Base-by-base conservation (phyloP, 1,139 yeast genomes). In the Saccharomyces hybrid region DNA sequence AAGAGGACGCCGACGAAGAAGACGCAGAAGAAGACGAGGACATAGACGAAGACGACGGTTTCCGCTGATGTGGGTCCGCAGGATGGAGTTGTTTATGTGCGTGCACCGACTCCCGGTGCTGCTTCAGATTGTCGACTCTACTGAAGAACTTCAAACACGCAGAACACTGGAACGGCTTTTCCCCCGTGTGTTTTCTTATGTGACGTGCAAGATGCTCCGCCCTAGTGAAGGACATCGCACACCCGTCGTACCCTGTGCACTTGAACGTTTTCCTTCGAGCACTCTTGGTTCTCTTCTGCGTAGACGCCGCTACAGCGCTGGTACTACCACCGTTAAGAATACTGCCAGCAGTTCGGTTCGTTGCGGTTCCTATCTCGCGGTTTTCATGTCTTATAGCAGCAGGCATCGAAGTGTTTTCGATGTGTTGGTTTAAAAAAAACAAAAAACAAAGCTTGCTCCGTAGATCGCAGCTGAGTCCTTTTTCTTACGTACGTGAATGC, bases 121-220 rank as follows among this genome's bases (percentile, higher is more conserved):
- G 98, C 56, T 96, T 80, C 57, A 91, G 75, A 68, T 91, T 91
- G 71, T 91, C 97, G 59, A 91, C 74, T 51, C 97, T 77, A 31
- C 93, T 84, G 67, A 91, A 91, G 65, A 83, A 81, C 64, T 91
- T 83, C 47, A 82, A 77, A 70, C 98, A 91, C 65, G 77, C 81
- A 50, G 86, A 87, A 71, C 97, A 91, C 53, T 88, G 82, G 68
- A 89, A 91, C 2, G 98, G 98, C 55, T 96, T 77, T 20, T 20
- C 23, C 23, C 23, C 23, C 23, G 23, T 20, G 23, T 20, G 23
- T 20, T 20, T 20, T 20, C 97, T 75, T 54, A 89, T 86, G 72
- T 91, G 98, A 58, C 98, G 78, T 2, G 96, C 96, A 61, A 91
- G 76, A 70, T 91, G 97, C 68, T 91, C 97, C 25, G 90, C 83